Evolutionary conservation across 78 protist species (phyloP), one percentile per base, ranked within the genome.

Genomic region (Dictyostelium firmibasis): DNA sequence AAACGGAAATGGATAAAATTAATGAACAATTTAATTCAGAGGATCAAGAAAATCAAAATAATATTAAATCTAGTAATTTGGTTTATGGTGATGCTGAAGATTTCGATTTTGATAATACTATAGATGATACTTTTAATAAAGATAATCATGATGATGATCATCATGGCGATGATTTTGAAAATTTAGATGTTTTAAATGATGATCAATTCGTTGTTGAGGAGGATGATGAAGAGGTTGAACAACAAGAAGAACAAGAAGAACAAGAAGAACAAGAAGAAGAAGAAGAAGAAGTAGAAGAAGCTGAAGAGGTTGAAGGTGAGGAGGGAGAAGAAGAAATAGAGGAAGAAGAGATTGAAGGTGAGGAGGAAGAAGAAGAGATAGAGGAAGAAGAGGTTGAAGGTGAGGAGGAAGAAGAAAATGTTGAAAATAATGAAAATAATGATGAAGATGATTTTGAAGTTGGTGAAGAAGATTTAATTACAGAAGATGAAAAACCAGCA

Each of bases 71-170:
- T 18, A 43, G 23, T 81, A 60, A 60, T 47, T 25, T 62, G 10
- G 60, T 79, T 23, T 88, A 78, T 79, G 93, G 93, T 88, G 86
- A 88, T 79, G 86, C 81, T 10, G 93, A 88, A 18, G 74, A 57
- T 11, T 36, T 62, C 31, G 95, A 91, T 23, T 29, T 82, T 13
- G 95, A 83, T 29, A 50, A 91, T 60, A 82, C 31, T 6, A 43
- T 14, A 13, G 75, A 93, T 57, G 92, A 89, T 38, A 82, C 64
- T 23, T 69, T 82, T 27, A 84, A 31, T 27, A 83, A 53, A 72
- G 97, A 86, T 25, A 95, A 84, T 33, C 10, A 1, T 4, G 86
- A 69, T 44, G 38, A 14, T 38, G 84, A 11, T 35, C 78, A 82
- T 60, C 31, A 27, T 4, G 64, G 62, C 23, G 33, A 9, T 41